Evolutionary conservation across 805 yeast species (phyloP).

Genomic region (Pichia cephalocereana): DNA sequence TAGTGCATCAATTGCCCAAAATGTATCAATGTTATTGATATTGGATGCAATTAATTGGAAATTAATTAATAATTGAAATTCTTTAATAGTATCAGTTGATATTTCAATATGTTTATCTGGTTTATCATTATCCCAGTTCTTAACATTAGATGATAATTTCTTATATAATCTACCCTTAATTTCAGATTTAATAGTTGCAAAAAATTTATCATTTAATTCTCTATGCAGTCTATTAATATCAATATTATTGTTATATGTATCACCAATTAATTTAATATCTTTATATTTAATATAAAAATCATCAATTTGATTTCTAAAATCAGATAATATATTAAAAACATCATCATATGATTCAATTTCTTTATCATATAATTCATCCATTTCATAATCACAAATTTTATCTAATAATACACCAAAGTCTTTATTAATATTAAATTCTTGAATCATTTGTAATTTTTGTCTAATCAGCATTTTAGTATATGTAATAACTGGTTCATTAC

Average conservation of each 20-base stretch:
- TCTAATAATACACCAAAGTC: not conserved
- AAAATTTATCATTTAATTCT: not conserved
- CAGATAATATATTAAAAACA: not conserved
- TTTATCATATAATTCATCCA: slow-evolving; percentile 1
- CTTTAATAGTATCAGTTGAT: not conserved
- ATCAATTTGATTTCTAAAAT: not conserved
- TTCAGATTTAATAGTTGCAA: not conserved
- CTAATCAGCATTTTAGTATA: slow-evolving; percentile 7
- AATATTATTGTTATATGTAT: not conserved
- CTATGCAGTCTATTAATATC: not conserved
- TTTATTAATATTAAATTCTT: not conserved
- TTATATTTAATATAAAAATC: not conserved
- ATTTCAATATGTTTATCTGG: not conserved
- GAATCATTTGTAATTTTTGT: slow-evolving; percentile 4
- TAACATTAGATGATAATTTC: not conserved
- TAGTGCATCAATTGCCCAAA: slow-evolving; percentile 45
- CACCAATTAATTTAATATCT: not conserved
- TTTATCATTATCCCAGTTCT: not conserved
- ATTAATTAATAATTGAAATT: not conserved
- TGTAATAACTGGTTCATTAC: slow-evolving; percentile 7
- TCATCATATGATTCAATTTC: not conserved
- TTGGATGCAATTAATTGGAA: not conserved
- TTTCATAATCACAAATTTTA: slow-evolving; percentile 6
- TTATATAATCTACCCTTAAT: not conserved
- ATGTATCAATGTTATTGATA: slow-evolving; percentile 16